Evolutionary conservation across 2,329 filamentous ascomycete species (phyloP), one percentile per base, ranked within the genome.

Genomic region (Clonostachys rhizophaga): DNA sequence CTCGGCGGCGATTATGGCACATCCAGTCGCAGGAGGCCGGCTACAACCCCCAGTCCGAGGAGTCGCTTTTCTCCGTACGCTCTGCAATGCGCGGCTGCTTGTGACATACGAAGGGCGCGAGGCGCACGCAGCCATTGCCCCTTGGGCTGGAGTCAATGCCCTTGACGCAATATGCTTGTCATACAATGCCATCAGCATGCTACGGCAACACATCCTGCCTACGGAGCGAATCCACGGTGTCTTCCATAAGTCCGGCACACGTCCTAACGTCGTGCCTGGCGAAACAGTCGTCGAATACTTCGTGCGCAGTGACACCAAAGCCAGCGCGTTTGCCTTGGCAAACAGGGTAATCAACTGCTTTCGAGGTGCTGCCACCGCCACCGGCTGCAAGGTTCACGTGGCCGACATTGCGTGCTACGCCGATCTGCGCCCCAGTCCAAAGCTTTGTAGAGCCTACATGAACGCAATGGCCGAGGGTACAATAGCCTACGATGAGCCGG

Each of bases 71-170:
- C 42, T 62, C 35, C 55, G 59, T 41, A 55, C 66, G 34, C 57
- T 67, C 13, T 60, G 62, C 2, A 61, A 58, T 34, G 53, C 59
- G 44, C 63, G 63, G 47, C 3, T 59, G 63, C 16, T 59, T 61
- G 40, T 69, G 66, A 45, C 54, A 45, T 6, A 66, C 66, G 2
- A 56, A 54, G 33, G 50, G 59, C 2, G 18, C 18, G 18, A 20
- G 18, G 65, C 66, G 1, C 67, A 70, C 40, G 65, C 67, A 0
- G 66, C 59, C 6, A 58, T 53, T 11, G 61, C 62, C 43, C 67
- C 67, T 0, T 68, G 65, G 65, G 60, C 63, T 33, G 66, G 66
- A 0, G 46, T 59, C 14, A 70, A 69, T 44, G 68, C 68, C 1
- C 55, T 69, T 3, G 67, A 70, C 39, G 67, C 66, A 2, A 60